These are phyloP conservation scores for Cymbopogon citratus DNA, from an alignment of 176 grass and related monocot species.

Conservation along the genomic window DNA sequence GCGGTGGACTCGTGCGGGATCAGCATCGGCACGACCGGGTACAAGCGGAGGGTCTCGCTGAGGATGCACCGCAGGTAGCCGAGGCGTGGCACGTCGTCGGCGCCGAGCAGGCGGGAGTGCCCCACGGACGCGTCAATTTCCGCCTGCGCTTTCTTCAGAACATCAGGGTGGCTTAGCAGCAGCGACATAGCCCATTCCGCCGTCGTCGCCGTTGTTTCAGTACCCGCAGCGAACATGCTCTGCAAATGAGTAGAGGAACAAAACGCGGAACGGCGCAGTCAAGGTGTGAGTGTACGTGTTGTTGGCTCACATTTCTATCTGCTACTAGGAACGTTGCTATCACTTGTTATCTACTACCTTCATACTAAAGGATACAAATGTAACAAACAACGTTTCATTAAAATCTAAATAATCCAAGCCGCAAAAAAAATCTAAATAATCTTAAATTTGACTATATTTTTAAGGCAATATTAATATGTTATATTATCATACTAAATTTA, in stretches of 20 bases:
- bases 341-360: too few species aligned
- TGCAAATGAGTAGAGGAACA: not conserved
- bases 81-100: constrained; percentile 46
- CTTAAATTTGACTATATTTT: too few species aligned
- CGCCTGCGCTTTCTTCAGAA: too few species aligned
- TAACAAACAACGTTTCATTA: too few species aligned
- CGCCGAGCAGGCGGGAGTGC: constrained; percentile 16
- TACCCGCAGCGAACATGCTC: constrained; percentile 24
- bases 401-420: too few species aligned
- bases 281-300: not conserved
- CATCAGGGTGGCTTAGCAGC: constrained; percentile 48
- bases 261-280: not conserved
- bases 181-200: constrained; percentile 55
- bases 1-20: constrained; percentile 41
- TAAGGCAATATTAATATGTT: too few species aligned
- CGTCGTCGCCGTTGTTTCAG: constrained; percentile 41
- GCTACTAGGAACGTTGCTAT: too few species aligned
- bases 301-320: too few species aligned
- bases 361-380: too few species aligned
- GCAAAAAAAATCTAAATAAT: too few species aligned
- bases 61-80: constrained; percentile 50
- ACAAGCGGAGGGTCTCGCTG: constrained; percentile 54
- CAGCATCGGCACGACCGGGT: constrained; percentile 44
- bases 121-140: constrained; percentile 41
- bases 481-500: too few species aligned